Percentiles rank a stretch among this genome's conserved stretches.
Conservation (phyloP, 1,284 basidiomycete genomes). For the Papiliotrema nemorosa region DNA sequence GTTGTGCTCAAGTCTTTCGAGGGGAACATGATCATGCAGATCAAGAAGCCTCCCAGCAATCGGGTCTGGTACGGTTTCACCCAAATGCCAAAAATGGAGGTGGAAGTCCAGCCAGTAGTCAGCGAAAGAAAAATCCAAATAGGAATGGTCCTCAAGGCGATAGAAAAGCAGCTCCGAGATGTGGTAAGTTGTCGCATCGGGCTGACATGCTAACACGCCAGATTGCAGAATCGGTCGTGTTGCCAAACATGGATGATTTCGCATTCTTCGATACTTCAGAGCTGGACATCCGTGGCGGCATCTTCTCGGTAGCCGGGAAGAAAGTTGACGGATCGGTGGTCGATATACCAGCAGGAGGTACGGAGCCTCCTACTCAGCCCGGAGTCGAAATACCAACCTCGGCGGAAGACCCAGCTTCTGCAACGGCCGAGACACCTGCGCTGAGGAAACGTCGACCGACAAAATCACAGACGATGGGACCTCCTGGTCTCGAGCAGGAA, state of each 20-base stretch:
- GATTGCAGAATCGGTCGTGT: slow-evolving; percentile 88
- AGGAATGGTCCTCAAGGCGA: slow-evolving; percentile 78
- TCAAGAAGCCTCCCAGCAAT: slow-evolving; percentile 93
- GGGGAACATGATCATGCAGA: slow-evolving; percentile 82
- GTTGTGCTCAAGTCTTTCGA: slow-evolving; percentile 79
- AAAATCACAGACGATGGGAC: slow-evolving; percentile 14
- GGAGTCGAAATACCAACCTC: slow-evolving; percentile 10
- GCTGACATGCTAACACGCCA: slow-evolving; percentile 40
- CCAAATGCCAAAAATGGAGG: slow-evolving; percentile 79
- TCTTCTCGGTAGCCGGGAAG: slow-evolving; percentile 74
- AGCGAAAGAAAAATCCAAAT: slow-evolving; percentile 60
- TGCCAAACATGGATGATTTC: slow-evolving; percentile 97
- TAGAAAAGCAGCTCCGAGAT: slow-evolving; percentile 83
- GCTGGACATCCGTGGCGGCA: slow-evolving; percentile 73
- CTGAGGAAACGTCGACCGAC: slow-evolving; percentile 15
- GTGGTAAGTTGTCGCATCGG: slow-evolving; percentile 61
- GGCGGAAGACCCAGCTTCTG: slow-evolving; percentile 23
- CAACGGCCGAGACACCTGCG: slow-evolving; percentile 15
- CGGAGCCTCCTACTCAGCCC: slow-evolving; percentile 5
- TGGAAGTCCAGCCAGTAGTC: slow-evolving; percentile 88
- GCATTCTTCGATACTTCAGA: slow-evolving; percentile 81
- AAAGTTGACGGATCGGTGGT: slow-evolving; percentile 1
- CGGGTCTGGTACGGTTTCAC: slow-evolving; percentile 98
- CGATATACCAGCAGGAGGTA: slow-evolving; percentile 7
- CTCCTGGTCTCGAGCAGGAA: not conserved